Percentiles rank a stretch among this genome's conserved stretches.
Conservation (phyloP, 371 early-diverging fungal genomes). For the Mortierella sp. region DNA sequence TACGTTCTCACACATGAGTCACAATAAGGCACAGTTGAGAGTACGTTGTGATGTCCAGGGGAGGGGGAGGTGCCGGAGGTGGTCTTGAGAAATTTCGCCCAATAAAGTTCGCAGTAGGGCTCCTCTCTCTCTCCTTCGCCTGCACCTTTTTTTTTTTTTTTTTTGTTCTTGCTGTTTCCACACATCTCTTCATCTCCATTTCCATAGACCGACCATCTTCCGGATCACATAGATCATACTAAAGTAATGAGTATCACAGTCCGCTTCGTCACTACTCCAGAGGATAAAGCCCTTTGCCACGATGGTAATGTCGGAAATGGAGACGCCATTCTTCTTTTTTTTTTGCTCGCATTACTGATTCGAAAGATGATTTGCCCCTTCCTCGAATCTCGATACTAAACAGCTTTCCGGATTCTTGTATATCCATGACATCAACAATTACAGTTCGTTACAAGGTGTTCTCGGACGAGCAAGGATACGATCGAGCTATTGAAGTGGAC, state of each 20-base stretch:
- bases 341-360: background rate
- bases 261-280: constrained; percentile 34
- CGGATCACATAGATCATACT: too few relatives aligned
- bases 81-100: too few relatives aligned
- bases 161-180: too few relatives aligned
- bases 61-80: too few relatives aligned
- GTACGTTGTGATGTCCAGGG: too few relatives aligned
- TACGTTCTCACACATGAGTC: too few relatives aligned
- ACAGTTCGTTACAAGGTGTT: constrained; percentile 49
- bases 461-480: constrained; percentile 48
- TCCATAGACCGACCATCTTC: too few relatives aligned
- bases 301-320: constrained; percentile 19
- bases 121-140: too few relatives aligned
- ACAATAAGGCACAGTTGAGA: too few relatives aligned
- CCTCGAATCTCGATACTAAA: background rate
- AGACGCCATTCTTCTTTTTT: background rate
- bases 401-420: background rate
- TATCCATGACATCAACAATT: background rate
- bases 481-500: constrained; percentile 35
- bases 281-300: constrained; percentile 39
- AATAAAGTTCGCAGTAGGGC: too few relatives aligned
- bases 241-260: constrained; percentile 24
- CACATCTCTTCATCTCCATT: too few relatives aligned
- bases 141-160: too few relatives aligned
- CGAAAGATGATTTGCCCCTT: background rate